Evolutionary conservation across 495 filamentous ascomycete genomes (phyloP).

Genomic region (Podospora anserina): DNA sequence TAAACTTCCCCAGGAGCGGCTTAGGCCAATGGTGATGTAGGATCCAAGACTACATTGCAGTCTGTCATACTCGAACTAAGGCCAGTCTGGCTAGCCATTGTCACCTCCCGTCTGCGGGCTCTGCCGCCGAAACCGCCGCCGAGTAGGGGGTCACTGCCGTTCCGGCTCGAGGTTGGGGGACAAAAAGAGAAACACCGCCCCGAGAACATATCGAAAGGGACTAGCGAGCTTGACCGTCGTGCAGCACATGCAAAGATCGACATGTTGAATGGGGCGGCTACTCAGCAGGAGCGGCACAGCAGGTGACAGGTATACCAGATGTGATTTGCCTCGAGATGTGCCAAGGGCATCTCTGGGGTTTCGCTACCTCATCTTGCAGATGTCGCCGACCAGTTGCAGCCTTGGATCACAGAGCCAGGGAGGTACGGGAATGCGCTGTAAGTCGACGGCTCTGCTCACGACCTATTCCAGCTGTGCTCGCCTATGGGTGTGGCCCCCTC

Average conservation of each 20-base stretch:
- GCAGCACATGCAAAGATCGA: background rate
- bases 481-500: background rate
- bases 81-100: slow-evolving; percentile 2
- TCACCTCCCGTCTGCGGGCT: background rate
- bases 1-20: background rate
- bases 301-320: background rate
- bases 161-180: background rate
- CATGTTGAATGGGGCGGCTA: background rate
- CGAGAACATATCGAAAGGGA: background rate
- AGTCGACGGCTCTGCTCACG: background rate
- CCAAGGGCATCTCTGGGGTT: background rate
- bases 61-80: slow-evolving; percentile 2
- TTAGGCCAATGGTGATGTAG: background rate
- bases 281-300: background rate
- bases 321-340: background rate
- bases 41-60: background rate
- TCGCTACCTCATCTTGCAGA: background rate
- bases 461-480: background rate
- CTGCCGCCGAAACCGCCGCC: background rate
- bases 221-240: background rate
- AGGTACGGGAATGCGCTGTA: background rate
- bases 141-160: background rate
- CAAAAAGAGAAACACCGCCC: background rate
- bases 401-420: background rate
- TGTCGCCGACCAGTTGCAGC: background rate